Evolutionary conservation across 768 basidiomycete genomes (phyloP), one percentile per base, ranked within the genome.

Genomic region (Termitomyces heimii): DNA sequence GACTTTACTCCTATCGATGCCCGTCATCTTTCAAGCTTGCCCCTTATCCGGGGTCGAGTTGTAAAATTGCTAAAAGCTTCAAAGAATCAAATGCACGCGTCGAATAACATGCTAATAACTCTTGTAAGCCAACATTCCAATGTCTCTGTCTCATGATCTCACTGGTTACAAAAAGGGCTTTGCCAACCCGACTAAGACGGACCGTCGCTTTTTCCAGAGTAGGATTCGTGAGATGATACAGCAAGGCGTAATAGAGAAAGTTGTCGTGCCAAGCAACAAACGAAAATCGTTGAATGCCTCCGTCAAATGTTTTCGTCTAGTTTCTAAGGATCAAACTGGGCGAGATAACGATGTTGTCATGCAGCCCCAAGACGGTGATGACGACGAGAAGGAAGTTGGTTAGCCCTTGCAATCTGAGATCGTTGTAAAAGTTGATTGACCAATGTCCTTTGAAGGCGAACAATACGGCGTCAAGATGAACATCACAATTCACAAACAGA

Each of bases 171-270:
- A 60, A 24, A 45, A 94, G 91, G 92, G 92, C 2, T 91, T 91
- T 67, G 63, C 75, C 22, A 84, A 85, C 66, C 89, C 89, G 32
- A 84, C 81, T 5, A 89, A 85, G 68, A 82, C 82, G 4, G 86
- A 92, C 62, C 81, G 92, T n/a, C 82, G 92, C 14, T 91, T 92
- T 65, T 92, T 94, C 67, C 83, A 85, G 65, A 82, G 79, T 35
- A 79, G 91, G 44, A 73, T 94, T 40, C 81, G 84, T 2, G 89
- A 88, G 62, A 75, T 94, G 63, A 79, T 89, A 20, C 80, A 83
- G 53, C 82, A 87, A 65, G 84, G 89, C 7, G 65, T 89, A 39
- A 79, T 94, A 35, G 92, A 94, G 67, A 85, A 83, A 58, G 82
- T 94, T 29, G 70, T 82, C 43, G 84, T 92, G 9, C 86, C 88